phyloP scores from a whole-genome alignment of 495 filamentous ascomycete species.

The Podospora conica region DNA sequence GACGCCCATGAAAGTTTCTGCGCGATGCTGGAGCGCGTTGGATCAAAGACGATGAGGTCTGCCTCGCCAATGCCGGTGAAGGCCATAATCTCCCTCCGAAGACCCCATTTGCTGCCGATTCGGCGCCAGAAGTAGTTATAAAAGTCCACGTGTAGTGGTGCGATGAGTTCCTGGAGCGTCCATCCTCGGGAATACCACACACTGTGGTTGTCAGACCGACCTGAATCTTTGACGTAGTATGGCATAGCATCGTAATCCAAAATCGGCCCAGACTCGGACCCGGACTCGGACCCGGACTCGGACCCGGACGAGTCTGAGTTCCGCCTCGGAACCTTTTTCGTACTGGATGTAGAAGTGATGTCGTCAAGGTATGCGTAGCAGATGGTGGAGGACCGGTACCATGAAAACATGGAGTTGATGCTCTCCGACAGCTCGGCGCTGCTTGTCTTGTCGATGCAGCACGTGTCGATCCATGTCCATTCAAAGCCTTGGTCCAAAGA shows the following conservation, averaged over 20 bases:
- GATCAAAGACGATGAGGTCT: not conserved
- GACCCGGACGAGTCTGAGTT: too few species aligned
- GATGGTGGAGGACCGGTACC: not conserved
- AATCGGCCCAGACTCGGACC: too few species aligned
- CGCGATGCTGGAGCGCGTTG: not conserved
- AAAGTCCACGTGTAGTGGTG: not conserved
- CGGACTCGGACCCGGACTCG: too few species aligned
- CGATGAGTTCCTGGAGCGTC: not conserved
- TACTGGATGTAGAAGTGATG: not conserved
- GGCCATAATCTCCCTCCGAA: not conserved
- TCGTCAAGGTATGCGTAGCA: not conserved
- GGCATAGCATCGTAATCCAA: too few species aligned
- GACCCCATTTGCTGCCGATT: not conserved
- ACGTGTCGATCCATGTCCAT: not conserved
- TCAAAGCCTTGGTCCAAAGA: not conserved
- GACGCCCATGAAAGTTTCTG: not conserved
- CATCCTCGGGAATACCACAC: not conserved
- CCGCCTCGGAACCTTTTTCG: too few species aligned
- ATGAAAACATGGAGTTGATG: slow-evolving; percentile 3
- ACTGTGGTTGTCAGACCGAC: not conserved
- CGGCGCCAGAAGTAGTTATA: not conserved
- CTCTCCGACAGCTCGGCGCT: slow-evolving; percentile 1
- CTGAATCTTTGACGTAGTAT: too few species aligned
- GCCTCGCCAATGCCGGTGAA: not conserved
- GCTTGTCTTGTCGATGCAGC: slow-evolving; percentile 2